Evolutionary conservation across 2,329 filamentous ascomycete genomes (phyloP), one percentile per base, ranked within the genome.

Genomic region (Aspergillus sp.): DNA sequence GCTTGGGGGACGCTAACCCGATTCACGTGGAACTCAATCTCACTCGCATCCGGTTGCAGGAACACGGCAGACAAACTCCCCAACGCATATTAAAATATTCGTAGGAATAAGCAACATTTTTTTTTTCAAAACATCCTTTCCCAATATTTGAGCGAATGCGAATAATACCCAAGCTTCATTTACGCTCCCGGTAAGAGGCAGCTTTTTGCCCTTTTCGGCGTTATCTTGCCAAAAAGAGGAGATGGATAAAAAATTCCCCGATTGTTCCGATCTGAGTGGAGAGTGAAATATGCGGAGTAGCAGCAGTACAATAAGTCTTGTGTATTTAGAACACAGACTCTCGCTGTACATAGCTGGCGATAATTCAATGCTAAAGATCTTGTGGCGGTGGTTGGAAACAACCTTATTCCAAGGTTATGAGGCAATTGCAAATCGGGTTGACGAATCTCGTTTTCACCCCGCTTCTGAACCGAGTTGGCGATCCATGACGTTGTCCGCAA

Each of bases 11-110:
- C 55, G 53, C 57, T 64, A 59, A 59, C 51, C 49, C 48, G 46
- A 54, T 62, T 54, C 49, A 54, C 35, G 47, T 45, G 49, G 48
- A 50, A 54, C 50, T 54, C 52, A 58, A 58, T 58, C 53, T 56
- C 48, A 50, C 50, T 15, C 44, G 46, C 49, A 12, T 17, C 22
- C 25, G 13, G 33, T n/a, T n/a, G 33, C 25, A 30, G 33, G 33
- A 35, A 35, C 33, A n/a, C 33, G 15, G 33, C 33, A 35, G 13
- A 35, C 5, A n/a, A 15, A 35, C 10, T 30, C 9, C 25, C 10
- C 25, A 30, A 30, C 25, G 10, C 25, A 30, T 10, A 30, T 12
- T 30, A 30, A 27, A 12, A 30, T 30, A 30, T 30, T 12, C 7
- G 25, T 30, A 9, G 25, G 10, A 12, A 30, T 30, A 30, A 30